Base-by-base conservation (phyloP, 1,284 basidiomycete species). In the Puccinia brachypodii region DNA sequence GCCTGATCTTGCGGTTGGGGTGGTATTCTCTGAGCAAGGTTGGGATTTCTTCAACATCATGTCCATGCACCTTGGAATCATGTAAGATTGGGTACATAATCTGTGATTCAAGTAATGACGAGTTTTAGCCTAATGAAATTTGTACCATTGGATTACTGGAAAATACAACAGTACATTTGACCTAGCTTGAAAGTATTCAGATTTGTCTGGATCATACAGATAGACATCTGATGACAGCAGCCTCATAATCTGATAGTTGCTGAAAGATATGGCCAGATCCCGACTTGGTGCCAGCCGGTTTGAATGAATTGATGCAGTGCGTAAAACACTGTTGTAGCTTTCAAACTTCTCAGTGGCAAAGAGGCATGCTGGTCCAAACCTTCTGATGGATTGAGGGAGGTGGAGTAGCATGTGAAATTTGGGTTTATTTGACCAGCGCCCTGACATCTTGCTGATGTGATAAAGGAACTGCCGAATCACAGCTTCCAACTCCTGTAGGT, bases 381-480 rank as follows among this genome's bases (percentile, higher is more conserved):
- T 6, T 31, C 47, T 19, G 13, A 85, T 76, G 31, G 85, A 83
- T 0, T 69, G 47, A 6, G 78, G 56, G 14, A 86, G 76, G 31
- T 86, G 85, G 0, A 83, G 53, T 2, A 86, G 13, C 16, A 85
- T 78, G 53, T 85, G 84, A 53, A 86, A 88, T 76, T 88, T 88
- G 0, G 87, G 86, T 78, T 88, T 88, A 78, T 88, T 88, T 78
- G 88, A 87, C 87, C 87, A 88, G 0, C 81, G 84, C 3, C 73
- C 75, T 0, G 85, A 86, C 85, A 86, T 87, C 0, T 38, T 71
- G 0, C 84, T 85, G 0, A 86, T 85, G 3, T 83, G 83, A 0
- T 84, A 25, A 0, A 88, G 83, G 73, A 88, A 87, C 9, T 84
- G 28, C 0, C 87, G 36, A n/a, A 88, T 87, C 40, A 83, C 85